phyloP scores from a whole-genome alignment of 176 grass and related monocot genomes.

The Phoenix dactylifera region DNA sequence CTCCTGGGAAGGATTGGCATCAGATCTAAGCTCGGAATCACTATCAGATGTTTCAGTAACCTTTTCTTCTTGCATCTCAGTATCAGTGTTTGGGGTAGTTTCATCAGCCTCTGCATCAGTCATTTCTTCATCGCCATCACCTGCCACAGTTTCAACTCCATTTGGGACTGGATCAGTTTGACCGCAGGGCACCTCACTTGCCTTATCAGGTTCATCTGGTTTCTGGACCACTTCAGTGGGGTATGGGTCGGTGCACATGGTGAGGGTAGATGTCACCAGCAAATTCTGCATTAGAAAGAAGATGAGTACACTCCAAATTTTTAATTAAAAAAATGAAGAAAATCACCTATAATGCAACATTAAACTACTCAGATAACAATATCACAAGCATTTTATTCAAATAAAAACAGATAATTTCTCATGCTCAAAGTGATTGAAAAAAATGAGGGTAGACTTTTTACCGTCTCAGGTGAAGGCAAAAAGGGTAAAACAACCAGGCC shows the following conservation, averaged over 20 bases:
- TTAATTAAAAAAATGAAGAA: too few relatives aligned
- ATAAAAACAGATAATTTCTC: too few relatives aligned
- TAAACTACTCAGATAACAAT: too few relatives aligned
- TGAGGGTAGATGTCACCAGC: conserved; percentile 74
- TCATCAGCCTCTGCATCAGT: conserved; percentile 48
- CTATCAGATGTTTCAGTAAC: conserved; percentile 22
- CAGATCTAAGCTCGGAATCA: conserved; percentile 8
- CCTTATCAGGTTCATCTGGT: conserved; percentile 23
- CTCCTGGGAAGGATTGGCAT: conserved; percentile 17
- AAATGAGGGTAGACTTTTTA: too few relatives aligned
- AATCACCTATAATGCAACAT: too few relatives aligned
- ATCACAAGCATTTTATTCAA: too few relatives aligned
- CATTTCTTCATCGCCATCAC: conserved; percentile 81
- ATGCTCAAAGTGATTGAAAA: too few relatives aligned
- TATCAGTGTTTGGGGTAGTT: not conserved
- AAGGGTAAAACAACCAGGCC: too few relatives aligned
- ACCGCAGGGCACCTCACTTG: conserved; percentile 15
- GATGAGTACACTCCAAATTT: too few relatives aligned
- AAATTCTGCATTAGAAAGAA: conserved; percentile 56
- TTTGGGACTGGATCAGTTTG: conserved; percentile 33
- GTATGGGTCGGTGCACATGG: conserved; percentile 63
- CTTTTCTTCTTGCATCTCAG: conserved; percentile 59
- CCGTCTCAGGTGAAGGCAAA: too few relatives aligned
- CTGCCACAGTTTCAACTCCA: conserved; percentile 36
- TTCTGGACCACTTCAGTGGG: conserved; percentile 31